Evolutionary conservation across 2,329 filamentous ascomycete species (phyloP).

Genomic region (Aspergillus vadensis): DNA sequence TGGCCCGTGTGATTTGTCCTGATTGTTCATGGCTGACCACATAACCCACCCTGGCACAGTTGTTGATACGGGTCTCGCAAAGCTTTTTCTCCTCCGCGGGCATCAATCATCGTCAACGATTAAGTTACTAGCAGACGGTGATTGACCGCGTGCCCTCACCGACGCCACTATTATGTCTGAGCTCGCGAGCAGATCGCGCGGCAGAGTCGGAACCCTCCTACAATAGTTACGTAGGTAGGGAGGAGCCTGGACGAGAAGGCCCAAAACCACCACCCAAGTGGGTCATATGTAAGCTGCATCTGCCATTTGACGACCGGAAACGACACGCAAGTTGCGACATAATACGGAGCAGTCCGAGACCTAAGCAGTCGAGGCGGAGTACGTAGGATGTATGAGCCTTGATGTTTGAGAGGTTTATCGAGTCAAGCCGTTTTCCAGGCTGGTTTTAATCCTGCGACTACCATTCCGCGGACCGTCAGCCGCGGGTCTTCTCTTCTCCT

Average conservation of each 20-base stretch:
- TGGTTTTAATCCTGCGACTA: neutral
- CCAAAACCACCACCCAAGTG: neutral
- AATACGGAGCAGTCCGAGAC: neutral
- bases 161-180: constrained; percentile 19
- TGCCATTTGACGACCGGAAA: neutral
- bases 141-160: constrained; percentile 12
- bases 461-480: neutral
- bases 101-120: neutral
- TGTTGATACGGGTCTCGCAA: neutral
- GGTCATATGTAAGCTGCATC: neutral
- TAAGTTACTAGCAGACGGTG: neutral
- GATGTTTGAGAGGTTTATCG: neutral
- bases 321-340: constrained; percentile 1
- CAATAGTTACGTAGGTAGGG: neutral
- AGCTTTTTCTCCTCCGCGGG: constrained; percentile 1
- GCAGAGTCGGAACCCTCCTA: neutral
- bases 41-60: neutral
- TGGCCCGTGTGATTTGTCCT: constrained; percentile 6
- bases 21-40: neutral
- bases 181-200: constrained; percentile 12
- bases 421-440: neutral
- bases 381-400: neutral
- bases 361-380: neutral
- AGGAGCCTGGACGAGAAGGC: neutral
- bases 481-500: neutral